Conservation (phyloP, 2,329 filamentous ascomycete species). For the Cordyceps militaris region DNA sequence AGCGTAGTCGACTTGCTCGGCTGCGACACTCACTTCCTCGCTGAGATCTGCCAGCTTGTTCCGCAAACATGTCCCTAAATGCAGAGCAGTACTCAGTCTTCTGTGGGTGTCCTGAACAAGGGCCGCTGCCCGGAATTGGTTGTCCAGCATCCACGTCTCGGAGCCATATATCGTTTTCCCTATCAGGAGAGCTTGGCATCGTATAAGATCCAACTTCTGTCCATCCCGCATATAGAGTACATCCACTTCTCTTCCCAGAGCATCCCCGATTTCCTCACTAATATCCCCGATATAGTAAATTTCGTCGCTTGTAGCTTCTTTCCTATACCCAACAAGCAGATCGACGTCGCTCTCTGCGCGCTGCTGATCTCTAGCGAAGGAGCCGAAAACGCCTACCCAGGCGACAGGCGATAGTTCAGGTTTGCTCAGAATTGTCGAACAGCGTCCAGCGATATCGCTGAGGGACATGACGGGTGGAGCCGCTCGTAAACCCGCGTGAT, state of each 20-base stretch:
- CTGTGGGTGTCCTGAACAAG: not conserved
- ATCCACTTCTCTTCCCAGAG: not conserved
- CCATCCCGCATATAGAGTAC: not conserved
- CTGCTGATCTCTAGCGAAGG: not conserved
- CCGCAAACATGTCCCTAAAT: not conserved
- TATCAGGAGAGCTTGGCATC: not conserved
- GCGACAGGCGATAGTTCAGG: not conserved
- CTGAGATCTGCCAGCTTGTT: not conserved
- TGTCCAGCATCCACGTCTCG: not conserved
- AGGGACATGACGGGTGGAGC: not conserved
- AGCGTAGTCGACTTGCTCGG: not conserved
- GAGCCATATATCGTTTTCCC: not conserved
- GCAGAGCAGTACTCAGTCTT: not conserved
- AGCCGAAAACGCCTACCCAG: constrained; percentile 1
- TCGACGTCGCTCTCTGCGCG: not conserved
- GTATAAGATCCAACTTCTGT: not conserved
- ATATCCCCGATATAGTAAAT: not conserved
- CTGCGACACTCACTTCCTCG: not conserved
- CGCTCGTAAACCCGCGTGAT: not conserved
- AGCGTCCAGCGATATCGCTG: not conserved
- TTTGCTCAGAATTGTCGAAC: not conserved
- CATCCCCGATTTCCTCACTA: not conserved
- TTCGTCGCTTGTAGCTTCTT: not conserved
- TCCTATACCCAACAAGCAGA: not conserved
- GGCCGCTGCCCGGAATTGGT: not conserved